A percentile compares a stretch with the other conserved stretches of the same genome.
Evolutionary conservation across 2,329 filamentous ascomycete species (phyloP).

Genomic region (Ceratocystis albifundus): DNA sequence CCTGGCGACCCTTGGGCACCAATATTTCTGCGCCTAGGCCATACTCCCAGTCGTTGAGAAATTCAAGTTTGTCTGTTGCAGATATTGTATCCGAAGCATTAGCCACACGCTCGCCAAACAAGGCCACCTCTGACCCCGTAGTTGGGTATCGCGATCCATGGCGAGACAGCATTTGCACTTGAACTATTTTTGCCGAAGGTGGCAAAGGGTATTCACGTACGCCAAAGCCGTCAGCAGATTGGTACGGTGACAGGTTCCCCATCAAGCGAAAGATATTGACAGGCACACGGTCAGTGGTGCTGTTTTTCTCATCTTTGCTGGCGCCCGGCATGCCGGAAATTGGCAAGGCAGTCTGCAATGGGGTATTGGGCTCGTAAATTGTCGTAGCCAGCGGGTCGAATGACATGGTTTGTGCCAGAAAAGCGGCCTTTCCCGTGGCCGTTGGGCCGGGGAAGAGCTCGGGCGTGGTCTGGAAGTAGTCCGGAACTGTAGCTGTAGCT

Average conservation of each 20-base stretch:
- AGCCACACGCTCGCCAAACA: slow-evolving; percentile 46
- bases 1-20: slow-evolving; percentile 59
- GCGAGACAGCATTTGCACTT: slow-evolving; percentile 60
- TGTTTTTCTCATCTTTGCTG: slow-evolving; percentile 32
- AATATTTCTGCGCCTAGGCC: slow-evolving; percentile 59
- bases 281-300: background rate
- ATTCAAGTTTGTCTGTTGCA: slow-evolving; percentile 49
- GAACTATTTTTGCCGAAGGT: slow-evolving; percentile 53
- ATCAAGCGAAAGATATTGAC: slow-evolving; percentile 58
- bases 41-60: slow-evolving; percentile 59
- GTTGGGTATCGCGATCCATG: slow-evolving; percentile 67
- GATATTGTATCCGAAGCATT: slow-evolving; percentile 43
- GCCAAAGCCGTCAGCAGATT: slow-evolving; percentile 60
- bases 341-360: slow-evolving; percentile 58
- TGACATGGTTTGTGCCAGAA: slow-evolving; percentile 58
- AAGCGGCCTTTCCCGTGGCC: slow-evolving; percentile 56
- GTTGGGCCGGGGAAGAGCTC: slow-evolving; percentile 54
- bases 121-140: slow-evolving; percentile 42
- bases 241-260: slow-evolving; percentile 59
- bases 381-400: slow-evolving; percentile 46
- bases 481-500: slow-evolving; percentile 39
- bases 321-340: slow-evolving; percentile 47
- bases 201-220: slow-evolving; percentile 61
- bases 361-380: slow-evolving; percentile 55
- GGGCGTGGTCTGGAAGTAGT: slow-evolving; percentile 52